These are phyloP conservation scores for Colletotrichum sp. DNA, from an alignment of 2,329 filamentous ascomycete species.

Conservation along the genomic window DNA sequence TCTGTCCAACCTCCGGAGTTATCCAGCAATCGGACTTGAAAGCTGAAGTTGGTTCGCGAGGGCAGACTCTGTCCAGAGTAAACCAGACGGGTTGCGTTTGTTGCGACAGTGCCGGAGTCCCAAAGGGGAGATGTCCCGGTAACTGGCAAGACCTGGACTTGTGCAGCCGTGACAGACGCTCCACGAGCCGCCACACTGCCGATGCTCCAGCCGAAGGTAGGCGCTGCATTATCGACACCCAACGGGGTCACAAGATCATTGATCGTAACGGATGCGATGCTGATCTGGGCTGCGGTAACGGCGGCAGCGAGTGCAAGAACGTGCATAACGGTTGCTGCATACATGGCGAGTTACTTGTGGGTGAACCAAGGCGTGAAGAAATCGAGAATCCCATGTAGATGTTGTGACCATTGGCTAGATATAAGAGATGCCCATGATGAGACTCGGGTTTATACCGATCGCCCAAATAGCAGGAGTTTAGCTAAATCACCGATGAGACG, in stretches of 20 bases:
- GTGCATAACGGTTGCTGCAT: background rate
- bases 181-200: background rate
- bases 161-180: background rate
- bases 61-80: background rate
- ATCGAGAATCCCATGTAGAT: fast-evolving
- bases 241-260: background rate
- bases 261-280: background rate
- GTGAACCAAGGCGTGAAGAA: background rate
- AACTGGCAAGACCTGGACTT: fast-evolving
- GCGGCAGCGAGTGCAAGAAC: background rate
- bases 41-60: background rate
- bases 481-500: fast-evolving
- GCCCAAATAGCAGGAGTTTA: background rate
- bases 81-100: background rate
- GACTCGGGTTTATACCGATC: background rate
- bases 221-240: background rate
- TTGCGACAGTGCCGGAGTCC: background rate
- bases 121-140: background rate
- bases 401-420: background rate
- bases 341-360: background rate
- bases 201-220: background rate
- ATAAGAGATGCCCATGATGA: background rate
- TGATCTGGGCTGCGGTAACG: background rate
- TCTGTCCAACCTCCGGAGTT: background rate
- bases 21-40: background rate